These are phyloP conservation scores for Ophiostoma australiae DNA, from an alignment of 2,329 filamentous ascomycete genomes.

Conservation along the genomic window DNA sequence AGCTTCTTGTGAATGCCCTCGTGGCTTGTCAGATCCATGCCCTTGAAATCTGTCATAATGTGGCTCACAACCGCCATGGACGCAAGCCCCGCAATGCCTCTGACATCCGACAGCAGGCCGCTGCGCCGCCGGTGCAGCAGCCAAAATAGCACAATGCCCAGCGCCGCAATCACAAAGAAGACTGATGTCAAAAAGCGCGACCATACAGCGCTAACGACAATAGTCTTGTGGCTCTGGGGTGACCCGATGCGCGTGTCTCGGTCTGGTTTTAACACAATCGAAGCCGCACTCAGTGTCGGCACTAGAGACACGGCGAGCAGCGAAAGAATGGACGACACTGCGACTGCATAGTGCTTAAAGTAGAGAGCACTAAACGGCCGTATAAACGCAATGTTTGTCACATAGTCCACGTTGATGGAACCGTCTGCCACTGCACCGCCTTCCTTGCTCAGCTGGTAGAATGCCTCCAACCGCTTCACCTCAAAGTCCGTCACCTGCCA, in stretches of 20 bases:
- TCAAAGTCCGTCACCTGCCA: slow-evolving; percentile 65
- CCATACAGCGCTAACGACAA: slow-evolving; percentile 54
- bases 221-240: slow-evolving; percentile 45
- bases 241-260: slow-evolving; percentile 42
- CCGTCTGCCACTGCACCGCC: slow-evolving; percentile 58
- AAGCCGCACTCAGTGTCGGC: slow-evolving; percentile 62
- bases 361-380: slow-evolving; percentile 59
- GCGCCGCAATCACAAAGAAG: slow-evolving; percentile 53
- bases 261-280: slow-evolving; percentile 53
- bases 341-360: slow-evolving; percentile 63
- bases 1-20: slow-evolving; percentile 63
- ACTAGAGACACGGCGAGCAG: slow-evolving; percentile 63
- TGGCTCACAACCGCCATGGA: slow-evolving; percentile 71
- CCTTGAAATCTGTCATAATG: slow-evolving; percentile 68
- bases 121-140: slow-evolving; percentile 59
- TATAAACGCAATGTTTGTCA: slow-evolving; percentile 62
- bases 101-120: slow-evolving; percentile 62
- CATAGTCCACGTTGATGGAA: slow-evolving; percentile 69
- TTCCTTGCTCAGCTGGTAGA: slow-evolving; percentile 58
- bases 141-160: slow-evolving; percentile 55
- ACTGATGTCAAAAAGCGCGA: slow-evolving; percentile 57
- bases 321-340: slow-evolving; percentile 59
- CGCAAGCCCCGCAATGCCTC: slow-evolving; percentile 67
- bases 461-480: slow-evolving; percentile 61
- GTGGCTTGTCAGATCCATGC: slow-evolving; percentile 62